These are phyloP conservation scores for Cenchrus americanus DNA, from an alignment of 176 grass and related monocot species.

Conservation along the genomic window DNA sequence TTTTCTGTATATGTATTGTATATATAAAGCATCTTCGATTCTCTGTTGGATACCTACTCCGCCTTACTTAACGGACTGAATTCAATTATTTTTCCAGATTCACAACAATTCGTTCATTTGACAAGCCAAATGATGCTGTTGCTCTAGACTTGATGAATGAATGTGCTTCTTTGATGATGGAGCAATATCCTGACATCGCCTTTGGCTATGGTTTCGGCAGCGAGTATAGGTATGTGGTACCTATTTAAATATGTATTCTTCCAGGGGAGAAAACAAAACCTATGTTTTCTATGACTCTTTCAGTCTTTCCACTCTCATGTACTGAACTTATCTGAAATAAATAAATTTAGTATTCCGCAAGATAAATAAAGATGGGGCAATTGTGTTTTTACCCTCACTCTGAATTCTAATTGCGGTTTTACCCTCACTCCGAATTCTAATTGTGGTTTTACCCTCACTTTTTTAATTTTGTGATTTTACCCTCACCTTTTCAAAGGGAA, in stretches of 20 bases:
- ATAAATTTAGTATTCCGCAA: constrained; percentile 19
- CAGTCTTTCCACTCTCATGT: constrained; percentile 14
- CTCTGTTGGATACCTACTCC: constrained; percentile 5
- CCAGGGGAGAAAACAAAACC: constrained; percentile 3
- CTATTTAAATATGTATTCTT: constrained; percentile 14
- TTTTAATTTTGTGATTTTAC: not conserved
- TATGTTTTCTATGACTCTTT: constrained; percentile 5
- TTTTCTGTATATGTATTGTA: constrained; percentile 17
- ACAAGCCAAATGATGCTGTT: constrained; percentile 74
- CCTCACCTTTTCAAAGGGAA: too few relatives aligned
- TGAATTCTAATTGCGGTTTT: too few relatives aligned
- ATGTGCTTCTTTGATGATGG: constrained; percentile 67
- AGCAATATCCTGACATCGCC: constrained; percentile 66
- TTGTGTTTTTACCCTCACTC: too few relatives aligned
- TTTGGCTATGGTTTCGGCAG: constrained; percentile 80
- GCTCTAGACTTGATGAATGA: constrained; percentile 74
- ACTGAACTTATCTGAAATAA: constrained; percentile 14
- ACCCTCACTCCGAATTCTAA: too few relatives aligned
- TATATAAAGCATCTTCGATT: constrained; percentile 2
- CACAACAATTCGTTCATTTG: constrained; percentile 64
- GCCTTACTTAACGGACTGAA: constrained; percentile 26
- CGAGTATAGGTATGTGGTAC: constrained; percentile 65
- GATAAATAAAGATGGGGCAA: constrained; percentile 4
- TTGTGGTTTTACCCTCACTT: not conserved
- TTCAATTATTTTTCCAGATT: constrained; percentile 47